Base-by-base conservation (phyloP, 768 basidiomycete species). In the Pisolithus sp. region DNA sequence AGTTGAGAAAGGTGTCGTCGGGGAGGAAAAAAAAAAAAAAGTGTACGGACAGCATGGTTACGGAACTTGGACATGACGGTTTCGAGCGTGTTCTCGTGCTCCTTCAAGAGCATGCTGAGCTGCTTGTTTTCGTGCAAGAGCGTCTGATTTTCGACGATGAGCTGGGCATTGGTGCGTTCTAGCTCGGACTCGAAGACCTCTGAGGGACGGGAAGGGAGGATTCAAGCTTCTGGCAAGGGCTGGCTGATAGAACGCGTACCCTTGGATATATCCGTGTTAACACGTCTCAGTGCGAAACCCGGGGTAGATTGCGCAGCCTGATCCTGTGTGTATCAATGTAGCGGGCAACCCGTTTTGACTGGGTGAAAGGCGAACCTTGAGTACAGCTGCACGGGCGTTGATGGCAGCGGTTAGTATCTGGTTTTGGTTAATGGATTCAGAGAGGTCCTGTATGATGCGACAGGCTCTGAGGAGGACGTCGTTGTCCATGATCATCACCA, bases 41-140 rank as follows among this genome's bases (percentile, higher is more conserved):
- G 42, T 31, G 23, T 40, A 77, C 90, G 62, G 61, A 95, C 93
- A 12, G 91, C 84, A 63, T 97, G 87, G 53, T 85, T 86, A 53
- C 94, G 79, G 66, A 98, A 97, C 70, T 97, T 97, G 48, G 83
- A 72, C 96, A 99, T 98, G 64, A 98, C 89, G 26, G 85, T 93
- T 60, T 97, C 94, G 75, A 99, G 79, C 3, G 94, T 96, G 49
- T 76, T 75, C 66, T 98, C 94, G 65, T 98, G 95, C 68, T 99
- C 96, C 63, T 93, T 94, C 51, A 98, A 74, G 24, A 99, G 75
- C 24, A 81, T 60, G 57, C 85, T 86, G 28, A 98, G 78, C 63
- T 98, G 95, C 66, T 90, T 93, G 74, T 99, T 98, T 70, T 99
- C 96, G 55, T 97, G 86, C 46, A 89, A 73, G 1, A 99, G 73